These are phyloP conservation scores for Tubosaeta sp. DNA, from an alignment of 768 basidiomycete genomes.

Conservation along the genomic window DNA sequence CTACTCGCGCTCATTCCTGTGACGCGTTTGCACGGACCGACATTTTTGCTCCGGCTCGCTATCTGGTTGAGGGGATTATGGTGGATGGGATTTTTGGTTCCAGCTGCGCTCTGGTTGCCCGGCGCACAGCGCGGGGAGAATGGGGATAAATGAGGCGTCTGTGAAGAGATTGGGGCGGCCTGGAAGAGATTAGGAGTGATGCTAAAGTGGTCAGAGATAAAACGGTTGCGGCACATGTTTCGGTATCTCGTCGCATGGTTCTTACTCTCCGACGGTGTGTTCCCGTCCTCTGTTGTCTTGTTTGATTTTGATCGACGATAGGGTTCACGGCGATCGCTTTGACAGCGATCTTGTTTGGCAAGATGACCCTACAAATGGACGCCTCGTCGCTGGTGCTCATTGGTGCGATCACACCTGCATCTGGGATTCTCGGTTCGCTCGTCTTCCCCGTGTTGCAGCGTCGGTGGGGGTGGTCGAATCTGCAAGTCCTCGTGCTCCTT, in stretches of 20 bases:
- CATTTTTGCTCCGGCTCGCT: slow-evolving; percentile 73
- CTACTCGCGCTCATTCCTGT: slow-evolving; percentile 77
- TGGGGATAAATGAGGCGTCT: slow-evolving; percentile 39
- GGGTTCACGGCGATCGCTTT: too few species aligned
- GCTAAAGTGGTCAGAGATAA: slow-evolving; percentile 70
- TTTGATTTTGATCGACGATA: too few species aligned
- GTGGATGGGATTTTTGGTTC: too few species aligned
- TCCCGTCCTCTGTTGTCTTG: too few species aligned
- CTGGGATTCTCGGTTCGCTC: slow-evolving; percentile 85
- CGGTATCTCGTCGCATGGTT: too few species aligned
- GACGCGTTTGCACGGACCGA: slow-evolving; percentile 64
- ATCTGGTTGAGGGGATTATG: too few species aligned
- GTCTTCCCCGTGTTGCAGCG: slow-evolving; percentile 73
- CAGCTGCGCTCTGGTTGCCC: slow-evolving; percentile 76
- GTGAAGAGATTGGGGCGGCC: slow-evolving; percentile 54
- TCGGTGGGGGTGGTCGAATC: slow-evolving; percentile 59
- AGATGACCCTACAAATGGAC: too few species aligned
- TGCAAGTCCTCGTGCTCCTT: slow-evolving; percentile 57
- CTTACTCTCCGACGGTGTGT: too few species aligned
- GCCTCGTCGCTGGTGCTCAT: slow-evolving; percentile 47
- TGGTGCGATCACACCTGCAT: slow-evolving; percentile 53
- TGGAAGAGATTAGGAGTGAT: slow-evolving; percentile 77
- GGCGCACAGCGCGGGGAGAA: slow-evolving; percentile 14
- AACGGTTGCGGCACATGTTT: slow-evolving; percentile 26
- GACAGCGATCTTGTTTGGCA: too few species aligned